These are phyloP conservation scores for Tilletia setariae DNA, from an alignment of 1,284 basidiomycete genomes.

Conservation along the genomic window DNA sequence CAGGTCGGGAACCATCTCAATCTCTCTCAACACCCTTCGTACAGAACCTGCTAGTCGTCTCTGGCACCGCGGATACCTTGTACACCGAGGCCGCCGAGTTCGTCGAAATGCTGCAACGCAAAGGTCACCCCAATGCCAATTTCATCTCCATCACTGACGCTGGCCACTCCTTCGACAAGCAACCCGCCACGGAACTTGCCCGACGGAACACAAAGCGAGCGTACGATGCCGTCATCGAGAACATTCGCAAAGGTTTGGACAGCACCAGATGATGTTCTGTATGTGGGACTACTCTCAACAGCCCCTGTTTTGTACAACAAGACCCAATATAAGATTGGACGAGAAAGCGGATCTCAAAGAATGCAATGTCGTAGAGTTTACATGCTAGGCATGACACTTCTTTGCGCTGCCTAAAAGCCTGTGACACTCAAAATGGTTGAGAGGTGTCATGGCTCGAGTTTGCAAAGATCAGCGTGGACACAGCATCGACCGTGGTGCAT, in stretches of 20 bases:
- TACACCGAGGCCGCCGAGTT: slow-evolving; percentile 34
- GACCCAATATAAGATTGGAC: neutral
- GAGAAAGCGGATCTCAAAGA: too few relatives aligned
- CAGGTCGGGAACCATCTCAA: too few relatives aligned
- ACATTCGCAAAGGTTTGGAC: slow-evolving; percentile 42
- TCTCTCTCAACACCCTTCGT: slow-evolving; percentile 24
- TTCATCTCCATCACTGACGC: slow-evolving; percentile 35
- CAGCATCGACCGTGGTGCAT: too few relatives aligned
- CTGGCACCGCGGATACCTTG: slow-evolving; percentile 38
- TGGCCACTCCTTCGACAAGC: slow-evolving; percentile 49
- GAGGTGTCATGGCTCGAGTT: too few relatives aligned
- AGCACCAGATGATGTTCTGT: neutral
- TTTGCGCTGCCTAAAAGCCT: too few relatives aligned
- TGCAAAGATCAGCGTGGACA: too few relatives aligned
- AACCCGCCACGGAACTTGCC: slow-evolving; percentile 27
- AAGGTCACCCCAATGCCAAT: slow-evolving; percentile 20
- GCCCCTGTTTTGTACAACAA: neutral
- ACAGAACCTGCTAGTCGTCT: slow-evolving; percentile 28
- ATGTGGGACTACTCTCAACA: neutral
- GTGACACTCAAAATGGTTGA: too few relatives aligned
- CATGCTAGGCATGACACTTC: too few relatives aligned
- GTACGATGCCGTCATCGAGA: slow-evolving; percentile 26
- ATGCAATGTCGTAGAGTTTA: too few relatives aligned
- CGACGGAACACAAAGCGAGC: slow-evolving; percentile 25
- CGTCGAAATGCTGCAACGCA: slow-evolving; percentile 29